Evolutionary conservation across 2,329 filamentous ascomycete species (phyloP).

Genomic region (Ilyonectria sp.): DNA sequence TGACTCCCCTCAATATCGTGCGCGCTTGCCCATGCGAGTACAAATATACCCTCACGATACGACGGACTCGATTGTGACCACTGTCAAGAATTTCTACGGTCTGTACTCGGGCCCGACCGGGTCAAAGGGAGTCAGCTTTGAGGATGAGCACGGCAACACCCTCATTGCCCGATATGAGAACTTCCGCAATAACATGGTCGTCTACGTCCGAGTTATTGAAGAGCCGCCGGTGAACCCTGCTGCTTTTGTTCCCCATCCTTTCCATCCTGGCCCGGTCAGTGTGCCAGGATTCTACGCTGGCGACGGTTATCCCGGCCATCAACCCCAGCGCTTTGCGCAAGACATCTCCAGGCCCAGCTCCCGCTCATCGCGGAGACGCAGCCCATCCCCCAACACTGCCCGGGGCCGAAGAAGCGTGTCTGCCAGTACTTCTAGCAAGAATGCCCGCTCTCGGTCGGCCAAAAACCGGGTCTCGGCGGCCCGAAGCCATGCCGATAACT

Average conservation of each 20-base stretch:
- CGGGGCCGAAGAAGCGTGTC: constrained; percentile 85
- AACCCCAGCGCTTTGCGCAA: constrained; percentile 67
- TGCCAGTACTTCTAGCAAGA: constrained; percentile 73
- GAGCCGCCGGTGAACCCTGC: constrained; percentile 63
- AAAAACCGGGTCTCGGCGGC: constrained; percentile 73
- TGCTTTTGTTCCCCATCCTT: constrained; percentile 66
- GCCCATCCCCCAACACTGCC: constrained; percentile 79
- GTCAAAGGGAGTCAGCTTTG: constrained; percentile 91
- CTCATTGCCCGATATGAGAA: constrained; percentile 98
- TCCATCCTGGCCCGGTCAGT: constrained; percentile 67
- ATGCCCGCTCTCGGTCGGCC: constrained; percentile 76
- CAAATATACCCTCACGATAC: constrained; percentile 97
- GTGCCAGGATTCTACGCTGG: constrained; percentile 70
- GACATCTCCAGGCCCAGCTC: constrained; percentile 79
- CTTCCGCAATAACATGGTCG: constrained; percentile 90
- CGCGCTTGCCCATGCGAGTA: constrained; percentile 86
- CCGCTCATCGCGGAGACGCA: constrained; percentile 81
- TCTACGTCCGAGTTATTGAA: constrained; percentile 90
- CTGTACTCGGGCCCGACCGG: constrained; percentile 83
- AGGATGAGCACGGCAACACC: constrained; percentile 89
- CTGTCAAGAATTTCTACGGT: constrained; percentile 99
- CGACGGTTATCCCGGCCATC: constrained; percentile 63
- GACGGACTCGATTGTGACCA: constrained; percentile 97
- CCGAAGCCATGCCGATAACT: constrained; percentile 70
- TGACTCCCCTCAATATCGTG: constrained; percentile 77